These are phyloP conservation scores for Nothopassalora personata DNA, from an alignment of 2,329 filamentous ascomycete genomes.

Conservation along the genomic window DNA sequence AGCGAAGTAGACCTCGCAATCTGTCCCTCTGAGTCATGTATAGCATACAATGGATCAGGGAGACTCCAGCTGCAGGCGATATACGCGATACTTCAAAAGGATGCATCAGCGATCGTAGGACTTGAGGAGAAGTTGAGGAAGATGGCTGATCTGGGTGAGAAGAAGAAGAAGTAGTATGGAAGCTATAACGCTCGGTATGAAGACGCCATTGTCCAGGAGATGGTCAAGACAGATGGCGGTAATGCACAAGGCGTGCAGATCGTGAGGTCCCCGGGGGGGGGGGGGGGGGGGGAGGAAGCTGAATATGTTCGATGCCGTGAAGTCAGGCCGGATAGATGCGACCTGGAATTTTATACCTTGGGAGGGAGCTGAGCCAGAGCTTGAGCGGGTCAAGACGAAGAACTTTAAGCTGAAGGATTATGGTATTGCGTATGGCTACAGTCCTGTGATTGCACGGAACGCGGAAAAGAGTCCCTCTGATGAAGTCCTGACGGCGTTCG, in stretches of 20 bases:
- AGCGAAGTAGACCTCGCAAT: constrained; percentile 31
- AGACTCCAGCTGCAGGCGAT: constrained; percentile 30
- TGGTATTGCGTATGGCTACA: constrained; percentile 31
- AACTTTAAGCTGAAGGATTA: constrained; percentile 25
- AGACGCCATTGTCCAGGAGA: constrained; percentile 27
- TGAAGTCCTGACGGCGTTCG: constrained; percentile 24
- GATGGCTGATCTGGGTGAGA: constrained; percentile 24
- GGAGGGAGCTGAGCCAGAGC: constrained; percentile 31
- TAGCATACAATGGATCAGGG: constrained; percentile 29
- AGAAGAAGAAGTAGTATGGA: constrained; percentile 25
- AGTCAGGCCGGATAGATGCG: constrained; percentile 27
- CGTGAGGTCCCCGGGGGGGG: too few species aligned
- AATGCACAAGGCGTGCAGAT: constrained; percentile 21
- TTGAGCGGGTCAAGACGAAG: constrained; percentile 20
- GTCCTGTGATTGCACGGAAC: constrained; percentile 30
- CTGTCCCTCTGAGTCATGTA: constrained; percentile 31
- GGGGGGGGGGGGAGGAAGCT: constrained; percentile 29
- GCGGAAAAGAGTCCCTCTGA: constrained; percentile 12
- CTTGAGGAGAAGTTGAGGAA: constrained; percentile 18
- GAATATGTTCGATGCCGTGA: constrained; percentile 27
- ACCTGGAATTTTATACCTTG: constrained; percentile 34
- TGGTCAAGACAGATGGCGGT: constrained; percentile 28
- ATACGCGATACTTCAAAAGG: constrained; percentile 32
- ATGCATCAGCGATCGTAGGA: constrained; percentile 30
- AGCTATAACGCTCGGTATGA: constrained; percentile 33